Base-by-base conservation (phyloP, 208 protist genomes). In the Trypanosomatidae sp. region DNA sequence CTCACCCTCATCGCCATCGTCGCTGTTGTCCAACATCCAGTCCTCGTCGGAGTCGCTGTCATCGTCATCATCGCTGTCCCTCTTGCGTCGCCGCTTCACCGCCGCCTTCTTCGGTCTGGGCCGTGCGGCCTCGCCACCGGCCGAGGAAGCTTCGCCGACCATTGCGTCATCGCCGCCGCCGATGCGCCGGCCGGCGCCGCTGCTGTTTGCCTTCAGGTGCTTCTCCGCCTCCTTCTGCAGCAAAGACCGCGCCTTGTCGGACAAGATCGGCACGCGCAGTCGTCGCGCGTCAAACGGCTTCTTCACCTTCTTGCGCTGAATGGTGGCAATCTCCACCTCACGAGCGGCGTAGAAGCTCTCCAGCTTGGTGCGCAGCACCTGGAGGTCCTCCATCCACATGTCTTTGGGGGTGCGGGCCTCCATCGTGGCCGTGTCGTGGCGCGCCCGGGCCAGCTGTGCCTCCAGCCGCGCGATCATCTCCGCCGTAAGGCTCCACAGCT, bases 401-500 rank as follows among this genome's bases (percentile, higher is more conserved):
- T 98, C 85, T 68, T 91, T 91, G 1, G 91, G 87, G 5, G 91
- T 91, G 47, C 79, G 94, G 41, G 73, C 74, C 66, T 91, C 74
- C 71, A 99, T 87, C 17, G 46, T 15, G 28, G 90, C 81, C 2
- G 98, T 76, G 78, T 99, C 95, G 15, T 80, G 15, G 44, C 84
- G 77, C 39, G 95, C 96, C n/a, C 65, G 53, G 41, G 83, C 77
- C 68, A 93, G 77, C 87, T 99, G 89, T 53, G 84, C 83, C 75
- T 94, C 79, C 52, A 99, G 89, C 67, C 95, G 77, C 43, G 95
- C 83, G 28, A 99, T 98, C 84, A 97, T 95, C 87, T 99, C 99
- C 50, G 87, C 53, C 39, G 99, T 99, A 30, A 99, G 85, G 65
- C 68, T 96, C 98, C 96, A 99, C 52, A 99, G 76, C 71, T 97